Conservation (phyloP, 441 rosid genomes). For the Jatropha multifida region DNA sequence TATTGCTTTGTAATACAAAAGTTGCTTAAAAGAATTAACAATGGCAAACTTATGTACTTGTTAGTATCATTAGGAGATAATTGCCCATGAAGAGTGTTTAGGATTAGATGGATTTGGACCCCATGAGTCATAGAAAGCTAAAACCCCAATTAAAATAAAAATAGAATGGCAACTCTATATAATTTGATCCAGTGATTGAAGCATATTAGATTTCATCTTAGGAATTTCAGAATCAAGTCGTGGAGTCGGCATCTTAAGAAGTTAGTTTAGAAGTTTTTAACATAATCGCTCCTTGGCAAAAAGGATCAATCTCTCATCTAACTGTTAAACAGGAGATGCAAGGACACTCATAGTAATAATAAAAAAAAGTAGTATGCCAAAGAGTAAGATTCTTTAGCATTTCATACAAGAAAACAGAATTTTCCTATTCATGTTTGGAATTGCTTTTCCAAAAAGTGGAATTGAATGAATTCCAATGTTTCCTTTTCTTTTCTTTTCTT, state of each 20-base stretch:
- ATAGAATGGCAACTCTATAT: not conserved
- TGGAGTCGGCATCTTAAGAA: too few species aligned
- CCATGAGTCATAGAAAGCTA: not conserved
- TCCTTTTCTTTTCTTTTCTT: not conserved
- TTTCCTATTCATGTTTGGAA: not conserved
- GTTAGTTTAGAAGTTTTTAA: too few species aligned
- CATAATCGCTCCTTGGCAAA: too few species aligned
- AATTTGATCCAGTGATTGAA: too few species aligned
- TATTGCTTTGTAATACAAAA: not conserved
- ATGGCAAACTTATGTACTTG: not conserved
- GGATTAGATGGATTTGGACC: not conserved
- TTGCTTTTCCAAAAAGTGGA: not conserved
- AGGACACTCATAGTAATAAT: too few species aligned
- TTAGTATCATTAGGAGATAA: not conserved
- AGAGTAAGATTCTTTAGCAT: slow-evolving; percentile 3
- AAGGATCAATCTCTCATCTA: too few species aligned
- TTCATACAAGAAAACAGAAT: slow-evolving; percentile 1
- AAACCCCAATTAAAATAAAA: not conserved
- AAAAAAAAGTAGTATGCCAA: too few species aligned
- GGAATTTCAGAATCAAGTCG: too few species aligned
- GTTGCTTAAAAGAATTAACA: not conserved
- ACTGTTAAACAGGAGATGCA: too few species aligned
- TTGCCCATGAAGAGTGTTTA: not conserved
- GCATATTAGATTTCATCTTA: too few species aligned
- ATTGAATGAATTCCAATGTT: not conserved